phyloP scores from a whole-genome alignment of 768 basidiomycete genomes.

The Tulasnella calospora region DNA sequence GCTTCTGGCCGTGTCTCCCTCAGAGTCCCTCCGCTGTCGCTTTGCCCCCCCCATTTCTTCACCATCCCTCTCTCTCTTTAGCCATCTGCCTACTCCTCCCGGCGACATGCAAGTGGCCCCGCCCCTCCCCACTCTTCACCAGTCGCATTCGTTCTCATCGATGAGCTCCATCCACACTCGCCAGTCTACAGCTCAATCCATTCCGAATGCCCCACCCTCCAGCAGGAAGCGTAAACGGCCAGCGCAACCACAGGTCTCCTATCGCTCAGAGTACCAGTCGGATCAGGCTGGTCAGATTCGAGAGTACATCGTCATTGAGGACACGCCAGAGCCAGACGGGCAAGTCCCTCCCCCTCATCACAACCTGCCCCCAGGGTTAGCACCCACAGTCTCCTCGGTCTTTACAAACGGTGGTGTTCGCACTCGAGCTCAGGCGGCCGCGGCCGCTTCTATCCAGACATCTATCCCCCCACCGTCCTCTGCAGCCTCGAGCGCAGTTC shows the following conservation, averaged over 20 bases:
- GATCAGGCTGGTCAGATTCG: constrained; percentile 69
- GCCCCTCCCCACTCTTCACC: constrained; percentile 7
- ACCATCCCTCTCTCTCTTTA: not conserved
- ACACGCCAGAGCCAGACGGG: constrained; percentile 68
- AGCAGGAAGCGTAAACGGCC: constrained; percentile 27
- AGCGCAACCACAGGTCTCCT: constrained; percentile 24
- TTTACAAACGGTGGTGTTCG: constrained; percentile 35
- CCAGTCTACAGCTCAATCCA: constrained; percentile 22
- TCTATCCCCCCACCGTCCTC: constrained; percentile 52
- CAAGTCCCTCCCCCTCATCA: constrained; percentile 51
- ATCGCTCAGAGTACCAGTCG: constrained; percentile 54
- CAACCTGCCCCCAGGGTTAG: constrained; percentile 40
- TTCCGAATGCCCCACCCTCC: constrained; percentile 2
- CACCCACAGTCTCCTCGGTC: constrained; percentile 26
- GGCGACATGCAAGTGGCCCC: constrained; percentile 22
- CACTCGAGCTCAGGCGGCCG: constrained; percentile 79
- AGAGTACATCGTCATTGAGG: constrained; percentile 89
- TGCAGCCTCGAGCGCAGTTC: constrained; percentile 43
- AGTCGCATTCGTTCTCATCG: constrained; percentile 6
- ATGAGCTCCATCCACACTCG: constrained; percentile 21
- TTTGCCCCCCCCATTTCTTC: not conserved
- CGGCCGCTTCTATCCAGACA: constrained; percentile 60
- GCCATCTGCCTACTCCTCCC: not conserved
- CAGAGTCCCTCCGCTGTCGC: not conserved
- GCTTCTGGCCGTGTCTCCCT: constrained; percentile 19